Base-by-base conservation (phyloP, 1,139 yeast species). In the Hansenula lynferdii region DNA sequence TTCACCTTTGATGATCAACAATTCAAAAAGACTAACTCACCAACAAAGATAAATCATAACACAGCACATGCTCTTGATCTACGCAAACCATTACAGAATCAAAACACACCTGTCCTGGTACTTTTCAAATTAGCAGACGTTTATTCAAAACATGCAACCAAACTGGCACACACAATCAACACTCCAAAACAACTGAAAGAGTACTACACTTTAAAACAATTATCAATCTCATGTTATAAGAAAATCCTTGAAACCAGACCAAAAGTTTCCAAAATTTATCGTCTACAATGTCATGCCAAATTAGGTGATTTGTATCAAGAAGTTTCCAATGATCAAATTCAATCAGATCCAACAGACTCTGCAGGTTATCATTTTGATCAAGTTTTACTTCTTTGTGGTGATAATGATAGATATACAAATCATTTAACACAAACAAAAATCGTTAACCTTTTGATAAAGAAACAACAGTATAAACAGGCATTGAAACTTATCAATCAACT, bases 201-300 rank as follows among this genome's bases (percentile, higher is more conserved):
- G 33, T 42, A 45, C 18, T 47, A 39, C 38, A 45, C 53, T 0
- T 31, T 53, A 29, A 30, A 47, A 8, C 45, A 49, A 22, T 34
- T 51, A 14, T 15, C 47, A 6, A 28, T 51, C 3, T 34, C 38
- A 4, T 34, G 47, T n/a, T 28, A 47, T 6, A 19, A 34, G 11
- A 43, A 44, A 25, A 22, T 48, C 9, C 15, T 43, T 9, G 15
- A 25, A 3, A 32, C 40, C 28, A 42, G 23, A 12, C 41, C 38
- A 7, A 40, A 36, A 23, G 42, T 41, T 1, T 30, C 47, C 15
- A 40, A 11, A 32, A 28, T n/a, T 19, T 45, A n/a, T 34, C 25
- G 45, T 23, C 32, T 47, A 19, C 36, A 42, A 34, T 21, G 42
- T 9, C 35, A 43, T 25, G 27, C 48, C 9, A 36, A 37, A 18